Evolutionary conservation across 345 rosid genomes (phyloP).

Genomic region (Salix purpurea): DNA sequence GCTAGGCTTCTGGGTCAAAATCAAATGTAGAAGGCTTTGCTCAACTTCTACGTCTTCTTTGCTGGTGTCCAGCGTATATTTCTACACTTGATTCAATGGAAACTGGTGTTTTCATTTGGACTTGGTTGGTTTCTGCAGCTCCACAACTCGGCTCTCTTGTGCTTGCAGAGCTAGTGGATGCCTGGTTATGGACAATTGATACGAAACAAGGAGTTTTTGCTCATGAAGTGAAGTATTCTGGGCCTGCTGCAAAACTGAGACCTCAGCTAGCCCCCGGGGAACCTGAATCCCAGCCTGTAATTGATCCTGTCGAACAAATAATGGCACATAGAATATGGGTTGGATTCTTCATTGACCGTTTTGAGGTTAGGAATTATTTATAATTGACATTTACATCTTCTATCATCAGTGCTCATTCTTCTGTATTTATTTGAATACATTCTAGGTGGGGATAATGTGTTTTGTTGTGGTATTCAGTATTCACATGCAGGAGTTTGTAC

Average conservation of each 20-base stretch:
- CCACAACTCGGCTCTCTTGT: slow-evolving; percentile 89
- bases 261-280: slow-evolving; percentile 97
- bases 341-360: slow-evolving; percentile 92
- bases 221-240: slow-evolving; percentile 69
- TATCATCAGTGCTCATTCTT: not conserved
- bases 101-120: slow-evolving; percentile 95
- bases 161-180: slow-evolving; percentile 99
- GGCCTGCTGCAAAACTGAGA: slow-evolving; percentile 92
- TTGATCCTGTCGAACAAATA: slow-evolving; percentile 86
- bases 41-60: slow-evolving; percentile 90
- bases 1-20: slow-evolving; percentile 65
- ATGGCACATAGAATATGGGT: slow-evolving; percentile 95
- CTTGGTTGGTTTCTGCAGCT: slow-evolving; percentile 99
- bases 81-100: slow-evolving; percentile 94
- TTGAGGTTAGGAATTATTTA: slow-evolving; percentile 63
- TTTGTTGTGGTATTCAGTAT: not conserved
- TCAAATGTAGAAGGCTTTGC: slow-evolving; percentile 85
- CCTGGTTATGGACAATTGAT: slow-evolving; percentile 99
- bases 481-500: not conserved
- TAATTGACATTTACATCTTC: not conserved
- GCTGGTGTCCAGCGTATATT: slow-evolving; percentile 99
- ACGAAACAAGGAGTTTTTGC: slow-evolving; percentile 96
- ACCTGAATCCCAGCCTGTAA: slow-evolving; percentile 63
- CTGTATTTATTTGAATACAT: not conserved
- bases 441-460: not conserved